Evolutionary conservation across 2,329 filamentous ascomycete species (phyloP).

Genomic region (Cadophora malorum): DNA sequence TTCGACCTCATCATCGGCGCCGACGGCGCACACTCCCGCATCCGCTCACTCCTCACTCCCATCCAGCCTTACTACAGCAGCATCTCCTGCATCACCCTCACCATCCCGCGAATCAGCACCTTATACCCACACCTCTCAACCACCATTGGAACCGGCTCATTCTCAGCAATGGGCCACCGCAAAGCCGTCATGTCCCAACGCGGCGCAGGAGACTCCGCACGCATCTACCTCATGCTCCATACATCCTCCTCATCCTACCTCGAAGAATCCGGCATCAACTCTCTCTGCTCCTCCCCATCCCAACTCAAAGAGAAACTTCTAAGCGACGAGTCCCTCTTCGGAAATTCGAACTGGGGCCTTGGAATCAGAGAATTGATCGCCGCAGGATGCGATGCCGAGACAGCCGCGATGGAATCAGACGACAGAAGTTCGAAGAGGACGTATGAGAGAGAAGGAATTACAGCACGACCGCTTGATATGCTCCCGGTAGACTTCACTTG

Average conservation of each 20-base stretch:
- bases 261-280: constrained; percentile 19
- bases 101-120: constrained; percentile 24
- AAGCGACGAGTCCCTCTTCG: constrained; percentile 15
- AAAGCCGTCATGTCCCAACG: constrained; percentile 31
- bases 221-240: constrained; percentile 34
- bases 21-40: constrained; percentile 49
- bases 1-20: constrained; percentile 53
- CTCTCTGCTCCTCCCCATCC: neutral
- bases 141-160: constrained; percentile 31
- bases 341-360: neutral
- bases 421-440: neutral
- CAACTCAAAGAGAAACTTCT: constrained; percentile 22
- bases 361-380: neutral
- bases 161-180: constrained; percentile 17
- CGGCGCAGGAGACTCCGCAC: constrained; percentile 23
- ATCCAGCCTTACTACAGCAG: constrained; percentile 25
- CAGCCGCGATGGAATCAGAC: constrained; percentile 5
- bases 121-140: constrained; percentile 24
- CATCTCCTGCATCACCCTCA: constrained; percentile 32
- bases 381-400: constrained; percentile 19
- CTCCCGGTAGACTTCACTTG: constrained; percentile 27
- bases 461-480: constrained; percentile 23
- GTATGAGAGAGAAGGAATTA: constrained; percentile 1
- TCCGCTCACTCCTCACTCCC: constrained; percentile 42
- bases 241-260: no score